Evolutionary conservation across 345 rosid genomes (phyloP).

Genomic region (Excoecaria agallocha): DNA sequence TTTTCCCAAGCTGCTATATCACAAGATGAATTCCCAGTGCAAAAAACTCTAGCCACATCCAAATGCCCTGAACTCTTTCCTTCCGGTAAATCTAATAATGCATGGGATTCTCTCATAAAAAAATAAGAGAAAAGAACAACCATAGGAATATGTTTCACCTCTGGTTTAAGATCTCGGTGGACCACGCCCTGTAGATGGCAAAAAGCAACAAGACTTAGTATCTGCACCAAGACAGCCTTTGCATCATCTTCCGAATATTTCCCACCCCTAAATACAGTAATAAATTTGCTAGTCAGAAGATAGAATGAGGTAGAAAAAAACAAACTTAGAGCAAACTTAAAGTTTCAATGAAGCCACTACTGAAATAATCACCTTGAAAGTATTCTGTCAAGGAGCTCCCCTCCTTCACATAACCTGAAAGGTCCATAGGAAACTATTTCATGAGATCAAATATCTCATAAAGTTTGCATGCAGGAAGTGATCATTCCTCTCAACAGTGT

Average conservation of each 20-base stretch:
- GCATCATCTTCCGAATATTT: slow-evolving; percentile 91
- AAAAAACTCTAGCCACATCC: not conserved
- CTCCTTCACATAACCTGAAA: slow-evolving; percentile 91
- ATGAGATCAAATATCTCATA: not conserved
- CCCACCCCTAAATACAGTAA: slow-evolving; percentile 60
- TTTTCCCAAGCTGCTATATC: not conserved
- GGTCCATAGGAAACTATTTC: slow-evolving; percentile 19
- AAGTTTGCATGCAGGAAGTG: not conserved
- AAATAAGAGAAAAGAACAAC: slow-evolving; percentile 7
- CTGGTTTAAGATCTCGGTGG: slow-evolving; percentile 96
- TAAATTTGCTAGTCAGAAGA: slow-evolving; percentile 26
- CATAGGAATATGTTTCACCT: slow-evolving; percentile 44
- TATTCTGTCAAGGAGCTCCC: slow-evolving; percentile 94
- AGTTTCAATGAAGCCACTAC: slow-evolving; percentile 1
- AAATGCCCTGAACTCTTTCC: not conserved
- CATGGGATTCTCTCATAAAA: slow-evolving; percentile 8
- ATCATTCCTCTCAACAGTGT: not conserved
- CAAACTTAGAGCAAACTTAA: not conserved
- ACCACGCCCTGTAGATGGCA: slow-evolving; percentile 98
- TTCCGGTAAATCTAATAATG: not conserved
- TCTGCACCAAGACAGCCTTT: slow-evolving; percentile 73
- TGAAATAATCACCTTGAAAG: slow-evolving; percentile 67
- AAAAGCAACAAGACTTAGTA: slow-evolving; percentile 77
- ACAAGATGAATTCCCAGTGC: not conserved
- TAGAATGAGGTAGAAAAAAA: not conserved